phyloP scores from a whole-genome alignment of 306 rosid species.

The Betula pendula region DNA sequence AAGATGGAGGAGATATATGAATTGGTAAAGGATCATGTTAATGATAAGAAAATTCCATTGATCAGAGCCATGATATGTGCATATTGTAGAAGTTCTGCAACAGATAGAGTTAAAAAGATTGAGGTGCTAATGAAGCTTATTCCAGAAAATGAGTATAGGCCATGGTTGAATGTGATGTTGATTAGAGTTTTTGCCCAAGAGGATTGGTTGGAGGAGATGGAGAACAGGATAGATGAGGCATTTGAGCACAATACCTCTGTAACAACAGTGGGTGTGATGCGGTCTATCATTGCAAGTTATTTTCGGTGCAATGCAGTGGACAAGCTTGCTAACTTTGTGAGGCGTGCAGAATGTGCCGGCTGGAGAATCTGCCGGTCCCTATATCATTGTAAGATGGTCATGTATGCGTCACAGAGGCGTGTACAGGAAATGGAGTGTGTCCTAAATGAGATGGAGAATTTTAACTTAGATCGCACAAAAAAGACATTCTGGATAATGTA shows the following conservation, averaged over 20 bases:
- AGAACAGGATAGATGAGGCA: slow-evolving; percentile 66
- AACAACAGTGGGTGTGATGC: slow-evolving; percentile 35
- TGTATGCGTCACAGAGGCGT: slow-evolving; percentile 61
- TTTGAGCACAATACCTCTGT: slow-evolving; percentile 53
- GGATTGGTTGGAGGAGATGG: slow-evolving; percentile 65
- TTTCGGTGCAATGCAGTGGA: slow-evolving; percentile 63
- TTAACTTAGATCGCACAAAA: slow-evolving; percentile 34
- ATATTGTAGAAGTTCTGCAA: slow-evolving; percentile 59
- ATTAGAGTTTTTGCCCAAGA: slow-evolving; percentile 66
- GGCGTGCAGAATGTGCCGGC: slow-evolving; percentile 57
- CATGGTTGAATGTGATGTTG: slow-evolving; percentile 77
- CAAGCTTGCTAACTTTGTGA: slow-evolving; percentile 53
- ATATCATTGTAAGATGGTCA: slow-evolving; percentile 77
- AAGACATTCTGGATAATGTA: slow-evolving; percentile 71
- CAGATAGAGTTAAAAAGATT: slow-evolving; percentile 55
- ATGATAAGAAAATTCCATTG: slow-evolving; percentile 35
- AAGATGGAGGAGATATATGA: slow-evolving; percentile 76
- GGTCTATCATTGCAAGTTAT: slow-evolving; percentile 55
- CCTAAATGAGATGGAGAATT: slow-evolving; percentile 57
- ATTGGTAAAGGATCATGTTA: slow-evolving; percentile 44
- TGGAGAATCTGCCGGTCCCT: slow-evolving; percentile 72
- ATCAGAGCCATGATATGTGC: slow-evolving; percentile 82
- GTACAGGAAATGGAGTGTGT: slow-evolving; percentile 63
- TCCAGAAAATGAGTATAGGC: slow-evolving; percentile 60
- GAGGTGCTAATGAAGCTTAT: slow-evolving; percentile 51